phyloP scores from a whole-genome alignment of 257 asterid species.

The Penstemon newberryi region DNA sequence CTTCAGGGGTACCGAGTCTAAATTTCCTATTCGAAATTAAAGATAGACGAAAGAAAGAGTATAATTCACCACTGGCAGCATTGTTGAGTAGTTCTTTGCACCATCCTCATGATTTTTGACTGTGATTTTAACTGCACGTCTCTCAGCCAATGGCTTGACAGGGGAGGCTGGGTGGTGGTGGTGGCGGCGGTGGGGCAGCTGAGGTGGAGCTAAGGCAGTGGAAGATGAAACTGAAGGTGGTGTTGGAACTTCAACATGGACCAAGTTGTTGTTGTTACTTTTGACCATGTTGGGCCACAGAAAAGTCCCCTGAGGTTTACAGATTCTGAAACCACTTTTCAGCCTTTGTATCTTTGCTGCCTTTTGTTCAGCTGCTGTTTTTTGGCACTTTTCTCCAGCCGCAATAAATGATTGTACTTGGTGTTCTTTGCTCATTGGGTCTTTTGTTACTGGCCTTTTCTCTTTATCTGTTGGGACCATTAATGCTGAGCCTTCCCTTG shows the following conservation, averaged over 20 bases:
- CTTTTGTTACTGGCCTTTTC: conserved; percentile 31
- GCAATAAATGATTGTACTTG: conserved; percentile 46
- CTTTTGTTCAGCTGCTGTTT: conserved; percentile 53
- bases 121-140: conserved; percentile 61
- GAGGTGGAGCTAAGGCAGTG: conserved; percentile 49
- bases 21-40: neutral
- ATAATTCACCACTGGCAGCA: conserved; percentile 45
- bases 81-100: conserved; percentile 35
- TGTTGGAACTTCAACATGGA: conserved; percentile 83
- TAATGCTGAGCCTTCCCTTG: conserved; percentile 45
- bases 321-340: conserved; percentile 96
- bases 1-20: too few species aligned
- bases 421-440: conserved; percentile 24
- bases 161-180: conserved; percentile 45
- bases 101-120: conserved; percentile 41
- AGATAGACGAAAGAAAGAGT: neutral
- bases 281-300: conserved; percentile 93
- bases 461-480: conserved; percentile 41
- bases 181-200: conserved; percentile 38
- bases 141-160: conserved; percentile 85
- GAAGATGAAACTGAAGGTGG: conserved; percentile 94
- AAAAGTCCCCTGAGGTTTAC: conserved; percentile 95
- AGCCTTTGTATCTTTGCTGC: conserved; percentile 89
- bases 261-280: conserved; percentile 35
- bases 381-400: conserved; percentile 23